Evolutionary conservation across 257 asterid species (phyloP), one percentile per base, ranked within the genome.

Genomic region (Phtheirospermum japonicum): DNA sequence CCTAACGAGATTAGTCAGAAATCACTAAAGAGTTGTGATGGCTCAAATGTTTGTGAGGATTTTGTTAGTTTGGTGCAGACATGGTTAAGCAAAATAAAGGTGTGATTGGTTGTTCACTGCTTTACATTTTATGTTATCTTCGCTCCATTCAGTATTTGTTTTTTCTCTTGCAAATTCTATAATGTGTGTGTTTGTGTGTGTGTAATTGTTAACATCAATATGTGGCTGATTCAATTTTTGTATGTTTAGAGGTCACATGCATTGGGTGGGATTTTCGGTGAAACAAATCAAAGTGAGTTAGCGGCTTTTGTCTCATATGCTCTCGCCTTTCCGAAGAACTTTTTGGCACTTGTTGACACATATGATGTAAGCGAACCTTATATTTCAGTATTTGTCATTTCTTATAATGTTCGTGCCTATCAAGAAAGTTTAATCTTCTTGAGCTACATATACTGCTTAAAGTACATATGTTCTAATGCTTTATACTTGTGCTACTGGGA

Each of bases 261-360:
- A 62, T 68, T 85, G 57, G 81, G 86, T 61, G 95, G 95, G 56
- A 62, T 73, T 36, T 90, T 90, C 63, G 90, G 86, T 4, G 95
- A 84, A 83, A 90, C 96, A 28, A 90, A 90, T 77, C 91, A 82
- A 76, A 90, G 96, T 70, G 98, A 90, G 70, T 68, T 90, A 69
- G 96, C 94, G 67, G 98, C 95, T 71, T 88, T 90, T 79, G 73
- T 61, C 63, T 90, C 94, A 11, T 90, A 90, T 78, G 96, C 98
- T 36, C 86, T 90, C 65, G 96, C 98, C 63, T 90, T 90, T 66
- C 98, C 98, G n/a, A 76, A 68, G 43, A 74, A 65, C 68, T 90
- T 90, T 73, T 74, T 90, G 84, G 96, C 96, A 70, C 94, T 91
- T 43, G 96, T 86, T 58, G 98, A 91, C 81, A 90, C 96, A 16